phyloP scores from a whole-genome alignment of 225 moss, liverwort and hornwort species.

The Straminergon stramineum region DNA sequence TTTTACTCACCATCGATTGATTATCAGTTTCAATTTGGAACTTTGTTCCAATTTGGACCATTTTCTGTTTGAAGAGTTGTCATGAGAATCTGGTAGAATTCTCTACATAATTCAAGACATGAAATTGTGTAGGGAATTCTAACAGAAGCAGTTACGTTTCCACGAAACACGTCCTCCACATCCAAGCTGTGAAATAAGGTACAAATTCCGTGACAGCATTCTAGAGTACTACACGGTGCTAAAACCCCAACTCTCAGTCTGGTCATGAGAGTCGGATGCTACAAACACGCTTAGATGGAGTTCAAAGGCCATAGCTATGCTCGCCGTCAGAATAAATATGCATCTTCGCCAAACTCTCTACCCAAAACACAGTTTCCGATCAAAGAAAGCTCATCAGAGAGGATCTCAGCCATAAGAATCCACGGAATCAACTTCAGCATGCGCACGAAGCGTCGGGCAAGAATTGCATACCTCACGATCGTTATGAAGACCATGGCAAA shows the following conservation, averaged over 20 bases:
- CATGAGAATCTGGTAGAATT: not conserved
- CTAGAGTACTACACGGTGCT: not conserved
- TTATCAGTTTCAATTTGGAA: not conserved
- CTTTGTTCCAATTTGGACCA: not conserved
- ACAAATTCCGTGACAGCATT: not conserved
- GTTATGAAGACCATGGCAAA: not conserved
- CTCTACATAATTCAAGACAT: not conserved
- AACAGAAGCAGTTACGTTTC: not conserved
- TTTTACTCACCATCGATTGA: not conserved
- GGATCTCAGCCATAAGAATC: not conserved
- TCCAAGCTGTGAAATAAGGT: not conserved
- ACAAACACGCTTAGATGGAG: not conserved
- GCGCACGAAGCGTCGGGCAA: not conserved
- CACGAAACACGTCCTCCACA: not conserved
- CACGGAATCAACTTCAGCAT: not conserved
- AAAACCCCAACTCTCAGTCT: not conserved
- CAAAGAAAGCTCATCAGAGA: not conserved
- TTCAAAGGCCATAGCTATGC: not conserved
- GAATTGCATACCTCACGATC: not conserved
- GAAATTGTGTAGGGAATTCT: not conserved
- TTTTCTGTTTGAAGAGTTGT: not conserved
- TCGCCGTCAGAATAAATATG: not conserved
- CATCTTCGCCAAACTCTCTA: not conserved
- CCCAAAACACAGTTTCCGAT: not conserved
- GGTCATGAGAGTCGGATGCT: not conserved